phyloP scores from a whole-genome alignment of 768 basidiomycete species.

The Thelephora aurantiotincta region DNA sequence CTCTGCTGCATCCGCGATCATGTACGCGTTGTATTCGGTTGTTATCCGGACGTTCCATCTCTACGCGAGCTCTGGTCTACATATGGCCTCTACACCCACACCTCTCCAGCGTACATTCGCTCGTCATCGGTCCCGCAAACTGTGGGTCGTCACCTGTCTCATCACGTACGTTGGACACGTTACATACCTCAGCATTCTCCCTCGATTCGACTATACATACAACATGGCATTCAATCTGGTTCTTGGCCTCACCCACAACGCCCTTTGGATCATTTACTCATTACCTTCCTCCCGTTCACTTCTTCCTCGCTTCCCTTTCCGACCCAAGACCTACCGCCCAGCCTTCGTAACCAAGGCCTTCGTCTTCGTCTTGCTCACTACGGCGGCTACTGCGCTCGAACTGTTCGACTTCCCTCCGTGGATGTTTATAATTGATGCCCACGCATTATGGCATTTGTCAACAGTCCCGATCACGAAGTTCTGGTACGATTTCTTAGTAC shows the following conservation, averaged over 20 bases:
- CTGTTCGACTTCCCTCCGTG: conserved; percentile 85
- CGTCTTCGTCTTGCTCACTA: conserved; percentile 54
- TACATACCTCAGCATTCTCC: conserved; percentile 60
- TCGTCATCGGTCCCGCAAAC: conserved; percentile 7
- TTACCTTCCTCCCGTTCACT: conserved; percentile 33
- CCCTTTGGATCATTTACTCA: conserved; percentile 69
- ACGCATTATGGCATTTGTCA: conserved; percentile 83
- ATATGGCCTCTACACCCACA: conserved; percentile 14
- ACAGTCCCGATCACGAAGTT: conserved; percentile 63
- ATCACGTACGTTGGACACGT: conserved; percentile 55
- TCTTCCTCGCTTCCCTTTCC: conserved; percentile 39
- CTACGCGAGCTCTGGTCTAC: conserved; percentile 27
- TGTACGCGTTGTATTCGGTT: conserved; percentile 69
- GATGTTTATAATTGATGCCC: conserved; percentile 70
- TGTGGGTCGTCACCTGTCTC: conserved; percentile 40
- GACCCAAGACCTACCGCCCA: conserved; percentile 45
- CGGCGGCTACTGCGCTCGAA: conserved; percentile 65
- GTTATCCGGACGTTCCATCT: conserved; percentile 66
- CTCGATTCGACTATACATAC: conserved; percentile 86
- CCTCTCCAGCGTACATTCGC: conserved; percentile 11
- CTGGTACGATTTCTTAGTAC: conserved; percentile 80
- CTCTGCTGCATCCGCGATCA: conserved; percentile 75
- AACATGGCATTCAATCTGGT: conserved; percentile 78
- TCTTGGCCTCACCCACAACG: conserved; percentile 67
- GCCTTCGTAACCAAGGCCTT: conserved; percentile 37